Evolutionary conservation across 192 early-diverging fungal species (phyloP), one percentile per base, ranked within the genome.

Genomic region (Coemansia sp.): DNA sequence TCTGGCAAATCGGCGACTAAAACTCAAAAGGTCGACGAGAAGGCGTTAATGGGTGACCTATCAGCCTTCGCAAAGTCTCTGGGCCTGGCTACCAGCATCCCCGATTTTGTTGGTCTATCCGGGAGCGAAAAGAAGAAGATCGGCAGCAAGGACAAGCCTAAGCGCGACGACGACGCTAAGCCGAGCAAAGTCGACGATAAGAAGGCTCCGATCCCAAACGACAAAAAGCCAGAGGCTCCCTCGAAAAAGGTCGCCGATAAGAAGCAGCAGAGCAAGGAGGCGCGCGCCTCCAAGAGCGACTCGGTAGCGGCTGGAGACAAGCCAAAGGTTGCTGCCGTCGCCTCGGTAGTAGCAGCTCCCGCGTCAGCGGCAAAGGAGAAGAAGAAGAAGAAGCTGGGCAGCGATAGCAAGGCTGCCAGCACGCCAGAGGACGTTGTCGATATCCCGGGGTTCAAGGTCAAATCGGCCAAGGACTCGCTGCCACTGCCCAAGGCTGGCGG

Each of bases 381-480:
- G 53, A 77, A 56, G 56, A 67, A 15, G 69, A 64, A 29, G 49
- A 67, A 43, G 66, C 12, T 9, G 65, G 65, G 31, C 69, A 69
- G 36, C 46, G 45, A n/a, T n/a, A n/a, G 31, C 3, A 60, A 41
- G 40, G 70, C 20, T 15, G 76, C 25, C 27, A 73, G 10, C 8
- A 2, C 10, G 22, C 41, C 22, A 31, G 61, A 71, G 35, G 67
- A 76, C n/a, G 41, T 35, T 15, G 38, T 65, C 29, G 65, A 53
- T 14, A 68, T 65, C 2, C 70, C 69, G 7, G 79, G 73, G 27
- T 76, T 81, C 67, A 81, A 81, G 67, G 69, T 81, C 53, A 81
- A 81, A 57, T 81, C 79, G 17, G 79, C 79, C 27, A 80, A 70
- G 74, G 74, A 80, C 58, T 66, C 79, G 3, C 51, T 46, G 41